Percentiles rank a stretch among this genome's conserved stretches.
Conservation (phyloP, 1,284 basidiomycete species). For the Cryptococcus floricola region DNA sequence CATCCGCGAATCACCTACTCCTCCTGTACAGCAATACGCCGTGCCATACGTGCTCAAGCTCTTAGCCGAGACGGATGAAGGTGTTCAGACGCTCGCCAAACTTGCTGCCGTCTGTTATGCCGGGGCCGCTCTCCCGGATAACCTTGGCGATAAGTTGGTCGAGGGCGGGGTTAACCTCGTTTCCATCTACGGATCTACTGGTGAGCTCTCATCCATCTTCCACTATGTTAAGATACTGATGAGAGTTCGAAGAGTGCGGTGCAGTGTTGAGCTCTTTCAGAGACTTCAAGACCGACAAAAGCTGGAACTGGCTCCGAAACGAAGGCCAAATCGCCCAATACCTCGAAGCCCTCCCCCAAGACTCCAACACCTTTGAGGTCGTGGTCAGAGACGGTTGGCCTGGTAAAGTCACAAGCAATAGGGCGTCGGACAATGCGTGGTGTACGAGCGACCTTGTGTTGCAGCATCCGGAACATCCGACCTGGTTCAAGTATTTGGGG, state of each 20-base stretch:
- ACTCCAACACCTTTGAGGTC: conserved; percentile 55
- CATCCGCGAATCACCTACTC: conserved; percentile 43
- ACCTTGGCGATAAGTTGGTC: conserved; percentile 58
- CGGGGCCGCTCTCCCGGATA: conserved; percentile 50
- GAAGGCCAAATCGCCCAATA: conserved; percentile 50
- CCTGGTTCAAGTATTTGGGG: conserved; percentile 58
- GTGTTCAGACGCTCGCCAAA: conserved; percentile 50
- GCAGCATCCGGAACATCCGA: conserved; percentile 51
- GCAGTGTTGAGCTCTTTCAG: conserved; percentile 53
- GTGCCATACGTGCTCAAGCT: conserved; percentile 54
- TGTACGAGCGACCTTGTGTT: conserved; percentile 60
- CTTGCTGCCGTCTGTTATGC: conserved; percentile 56
- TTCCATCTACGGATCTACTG: conserved; percentile 56
- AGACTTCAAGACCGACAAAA: conserved; percentile 52
- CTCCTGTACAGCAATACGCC: conserved; percentile 45
- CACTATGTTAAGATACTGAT: not conserved
- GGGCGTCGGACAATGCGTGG: conserved; percentile 56
- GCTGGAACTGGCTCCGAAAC: conserved; percentile 59
- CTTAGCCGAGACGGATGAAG: conserved; percentile 55
- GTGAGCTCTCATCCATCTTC: conserved; percentile 12
- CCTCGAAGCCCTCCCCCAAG: conserved; percentile 53
- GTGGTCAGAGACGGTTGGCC: conserved; percentile 59
- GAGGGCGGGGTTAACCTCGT: conserved; percentile 56
- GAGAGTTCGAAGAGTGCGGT: conserved; percentile 29
- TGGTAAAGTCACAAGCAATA: conserved; percentile 56